phyloP scores from a whole-genome alignment of 306 rosid species.

The Medicago truncatula region MtrunA17r5.0-ANR NC_053045.1:24550001-24550500 shows the following conservation, averaged over 20 bases:
- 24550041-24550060: too few species aligned
- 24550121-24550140: too few species aligned
- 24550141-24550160: not conserved
- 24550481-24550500: slow-evolving; percentile 15
- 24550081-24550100: too few species aligned
- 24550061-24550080: too few species aligned
- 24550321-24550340: slow-evolving; percentile 1
- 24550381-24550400: slow-evolving; percentile 63
- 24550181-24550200: too few species aligned
- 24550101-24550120: too few species aligned
- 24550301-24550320: slow-evolving; percentile 4
- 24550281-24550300: not conserved
- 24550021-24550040: too few species aligned
- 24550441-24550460: slow-evolving; percentile 82
- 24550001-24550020: too few species aligned
- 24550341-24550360: slow-evolving; percentile 58
- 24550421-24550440: slow-evolving; percentile 91
- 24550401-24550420: slow-evolving; percentile 55
- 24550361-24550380: slow-evolving; percentile 92
- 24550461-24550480: slow-evolving; percentile 32
- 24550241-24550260: slow-evolving; percentile 5
- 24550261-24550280: slow-evolving; percentile 11
- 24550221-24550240: slow-evolving; percentile 12
- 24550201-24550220: not conserved
- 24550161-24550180: too few species aligned